Base-by-base conservation (phyloP, 2,329 filamentous ascomycete species). In the Ophiosphaerella narmari region DNA sequence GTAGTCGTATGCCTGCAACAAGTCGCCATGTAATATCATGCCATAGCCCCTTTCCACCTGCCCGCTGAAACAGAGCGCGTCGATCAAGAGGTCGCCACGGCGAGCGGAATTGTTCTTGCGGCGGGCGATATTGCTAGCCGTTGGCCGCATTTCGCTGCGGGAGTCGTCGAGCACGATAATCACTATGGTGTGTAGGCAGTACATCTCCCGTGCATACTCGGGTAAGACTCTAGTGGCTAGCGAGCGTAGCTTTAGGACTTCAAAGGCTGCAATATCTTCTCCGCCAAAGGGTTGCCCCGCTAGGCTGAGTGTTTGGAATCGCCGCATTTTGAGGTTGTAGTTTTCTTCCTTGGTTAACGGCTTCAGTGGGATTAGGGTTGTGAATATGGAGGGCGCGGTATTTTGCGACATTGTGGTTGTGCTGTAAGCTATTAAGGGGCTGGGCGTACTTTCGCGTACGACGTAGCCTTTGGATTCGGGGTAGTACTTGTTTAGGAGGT, bases 1-100 rank as follows among this genome's bases (percentile, higher is more conserved):
- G 41, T 56, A 70, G 5, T 39, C 34, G 52, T 68, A 68, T 36
- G 65, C 50, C 43, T 68, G 65, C 21, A 71, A 45, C 4, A 48
- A 51, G 3, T 55, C 47, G 4, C 68, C 67, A 7, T 66, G 54
- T 14, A 71, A 47, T 8, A 70, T 32, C 16, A 69, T 57, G 9
- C 54, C 65, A 29, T 58, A 48, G 11, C 65, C 61, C 1, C 44
- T 35, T 4, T 42, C 26, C 4, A 71, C 52, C 1, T 54, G 46
- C 3, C 55, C 60, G 1, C 46, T 23, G 5, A 43, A 29, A 26
- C 60, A 59, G 12, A 69, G 49, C 4, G 50, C 26, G 32, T 61
- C 59, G 4, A 41, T 42, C 9, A 71, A 45, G 5, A 67, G 43
- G 38, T 69, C 65, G 21, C 55, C 52, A 18, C 60, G 62, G 23